Percentiles rank a stretch among this genome's conserved stretches.
These are phyloP conservation scores for Ustilago vetiveriae DNA, from an alignment of 1,284 basidiomycete genomes.

Conservation along the genomic window DNA sequence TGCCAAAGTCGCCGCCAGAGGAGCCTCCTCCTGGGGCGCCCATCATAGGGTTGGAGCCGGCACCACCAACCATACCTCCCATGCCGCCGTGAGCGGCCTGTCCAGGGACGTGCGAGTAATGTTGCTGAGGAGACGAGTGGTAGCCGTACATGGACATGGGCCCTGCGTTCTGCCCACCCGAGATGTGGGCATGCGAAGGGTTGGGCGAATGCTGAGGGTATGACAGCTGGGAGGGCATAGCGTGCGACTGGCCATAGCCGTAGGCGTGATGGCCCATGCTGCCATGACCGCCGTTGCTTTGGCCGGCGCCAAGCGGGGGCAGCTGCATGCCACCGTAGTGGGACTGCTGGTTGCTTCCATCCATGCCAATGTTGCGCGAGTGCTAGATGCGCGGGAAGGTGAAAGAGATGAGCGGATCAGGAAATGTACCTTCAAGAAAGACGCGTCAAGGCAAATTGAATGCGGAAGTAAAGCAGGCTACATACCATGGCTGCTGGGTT, in stretches of 20 bases:
- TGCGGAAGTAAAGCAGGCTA: neutral
- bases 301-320: constrained; percentile 47
- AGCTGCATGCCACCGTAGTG: constrained; percentile 55
- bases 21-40: constrained; percentile 45
- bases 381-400: constrained; percentile 12
- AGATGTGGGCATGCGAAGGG: constrained; percentile 43
- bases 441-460: constrained; percentile 5
- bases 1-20: constrained; percentile 32
- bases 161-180: constrained; percentile 40
- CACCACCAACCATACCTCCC: constrained; percentile 47
- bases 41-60: constrained; percentile 53
- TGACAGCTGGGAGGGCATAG: constrained; percentile 49
- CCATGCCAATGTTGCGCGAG: constrained; percentile 48
- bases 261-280: constrained; percentile 49
- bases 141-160: constrained; percentile 54
- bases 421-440: too few species aligned
- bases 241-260: constrained; percentile 44
- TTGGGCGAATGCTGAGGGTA: constrained; percentile 51
- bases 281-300: constrained; percentile 44
- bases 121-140: constrained; percentile 48
- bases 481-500: constrained; percentile 54
- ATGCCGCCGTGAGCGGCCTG: constrained; percentile 50
- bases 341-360: constrained; percentile 31
- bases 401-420: neutral
- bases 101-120: constrained; percentile 50